phyloP scores from a whole-genome alignment of 176 grass and related monocot genomes.

The Ensete glaucum region DNA sequence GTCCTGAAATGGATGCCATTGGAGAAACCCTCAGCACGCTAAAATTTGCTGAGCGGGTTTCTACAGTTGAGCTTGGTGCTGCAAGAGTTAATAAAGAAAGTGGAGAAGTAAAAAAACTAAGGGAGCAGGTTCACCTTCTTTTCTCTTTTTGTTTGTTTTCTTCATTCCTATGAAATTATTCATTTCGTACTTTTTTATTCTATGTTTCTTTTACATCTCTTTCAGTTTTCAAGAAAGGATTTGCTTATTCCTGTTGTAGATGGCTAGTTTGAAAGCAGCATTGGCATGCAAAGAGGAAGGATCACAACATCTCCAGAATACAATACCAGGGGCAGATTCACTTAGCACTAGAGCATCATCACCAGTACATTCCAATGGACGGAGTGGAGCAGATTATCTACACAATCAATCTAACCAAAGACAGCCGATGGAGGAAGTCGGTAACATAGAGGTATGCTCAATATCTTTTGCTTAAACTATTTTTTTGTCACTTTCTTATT shows the following conservation, averaged over 20 bases:
- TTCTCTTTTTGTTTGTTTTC: slow-evolving; percentile 9
- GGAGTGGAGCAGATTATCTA: slow-evolving; percentile 50
- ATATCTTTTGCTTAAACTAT: not conserved
- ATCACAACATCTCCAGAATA: slow-evolving; percentile 39
- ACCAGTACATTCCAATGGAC: slow-evolving; percentile 42
- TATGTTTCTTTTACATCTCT: slow-evolving; percentile 1
- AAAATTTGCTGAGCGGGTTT: slow-evolving; percentile 96
- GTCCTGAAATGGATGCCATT: slow-evolving; percentile 73
- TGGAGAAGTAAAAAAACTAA: slow-evolving; percentile 83
- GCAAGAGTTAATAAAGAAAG: slow-evolving; percentile 86
- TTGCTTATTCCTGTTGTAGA: slow-evolving; percentile 31
- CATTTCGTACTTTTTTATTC: not conserved
- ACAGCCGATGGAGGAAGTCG: slow-evolving; percentile 92
- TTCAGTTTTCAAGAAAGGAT: not conserved
- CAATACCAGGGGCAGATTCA: slow-evolving; percentile 34
- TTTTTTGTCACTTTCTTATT: not conserved
- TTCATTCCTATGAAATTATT: not conserved
- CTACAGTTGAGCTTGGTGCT: slow-evolving; percentile 97
- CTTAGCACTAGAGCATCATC: slow-evolving; percentile 47
- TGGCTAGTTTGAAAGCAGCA: slow-evolving; percentile 72
- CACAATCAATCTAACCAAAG: slow-evolving; percentile 53
- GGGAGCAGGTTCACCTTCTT: slow-evolving; percentile 61
- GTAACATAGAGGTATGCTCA: slow-evolving; percentile 89
- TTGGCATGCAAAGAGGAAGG: slow-evolving; percentile 65
- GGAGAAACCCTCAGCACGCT: slow-evolving; percentile 97